These are phyloP conservation scores for Ramaria sp. DNA, from an alignment of 768 basidiomycete species.

Conservation along the genomic window DNA sequence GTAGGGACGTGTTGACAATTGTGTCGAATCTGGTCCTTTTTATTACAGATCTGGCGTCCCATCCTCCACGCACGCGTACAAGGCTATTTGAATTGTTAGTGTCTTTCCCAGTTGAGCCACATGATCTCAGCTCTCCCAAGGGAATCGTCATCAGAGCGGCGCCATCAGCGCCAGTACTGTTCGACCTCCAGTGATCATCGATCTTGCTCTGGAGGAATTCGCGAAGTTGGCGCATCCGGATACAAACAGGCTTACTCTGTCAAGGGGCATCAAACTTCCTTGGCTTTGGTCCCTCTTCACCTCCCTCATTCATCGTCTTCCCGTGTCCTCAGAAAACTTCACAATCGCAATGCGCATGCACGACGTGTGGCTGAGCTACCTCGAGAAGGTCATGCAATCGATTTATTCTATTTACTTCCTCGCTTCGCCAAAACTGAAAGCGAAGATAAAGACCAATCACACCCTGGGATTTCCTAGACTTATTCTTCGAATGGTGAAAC, in stretches of 20 bases:
- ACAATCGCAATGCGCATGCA: conserved; percentile 37
- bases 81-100: conserved; percentile 57
- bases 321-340: conserved; percentile 68
- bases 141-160: conserved; percentile 45
- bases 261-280: conserved; percentile 43
- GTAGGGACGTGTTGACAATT: conserved; percentile 67
- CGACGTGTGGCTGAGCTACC: conserved; percentile 64
- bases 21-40: conserved; percentile 48
- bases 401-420: conserved; percentile 83
- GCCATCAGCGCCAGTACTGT: conserved; percentile 26
- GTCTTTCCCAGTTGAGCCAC: conserved; percentile 64
- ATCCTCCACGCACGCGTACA: conserved; percentile 36
- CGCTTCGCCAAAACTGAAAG: conserved; percentile 65
- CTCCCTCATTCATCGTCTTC: conserved; percentile 73
- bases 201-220: conserved; percentile 77
- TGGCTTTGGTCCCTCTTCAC: conserved; percentile 55
- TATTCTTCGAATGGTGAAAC: conserved; percentile 61
- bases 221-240: conserved; percentile 71
- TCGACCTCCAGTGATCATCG: conserved; percentile 51
- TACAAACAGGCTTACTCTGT: conserved; percentile 63
- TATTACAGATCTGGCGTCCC: conserved; percentile 37
- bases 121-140: conserved; percentile 54
- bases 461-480: conserved; percentile 57
- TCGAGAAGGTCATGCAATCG: conserved; percentile 71
- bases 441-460: conserved; percentile 52